These are phyloP conservation scores for Mucor mucedo DNA, from an alignment of 371 early-diverging fungal species.

Conservation along the genomic window DNA sequence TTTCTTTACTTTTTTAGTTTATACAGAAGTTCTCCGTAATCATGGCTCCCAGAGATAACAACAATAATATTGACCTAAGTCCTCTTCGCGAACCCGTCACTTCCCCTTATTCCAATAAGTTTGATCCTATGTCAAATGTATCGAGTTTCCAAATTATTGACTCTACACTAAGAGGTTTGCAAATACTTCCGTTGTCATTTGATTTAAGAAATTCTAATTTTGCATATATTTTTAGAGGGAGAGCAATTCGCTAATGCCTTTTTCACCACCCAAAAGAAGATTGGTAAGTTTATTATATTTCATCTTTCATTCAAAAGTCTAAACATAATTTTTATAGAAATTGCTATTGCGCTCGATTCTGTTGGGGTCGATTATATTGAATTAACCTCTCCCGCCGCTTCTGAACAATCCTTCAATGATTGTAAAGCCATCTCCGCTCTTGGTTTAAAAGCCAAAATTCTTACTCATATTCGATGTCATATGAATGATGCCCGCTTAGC, in stretches of 20 bases:
- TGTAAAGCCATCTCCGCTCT: slow-evolving; percentile 87
- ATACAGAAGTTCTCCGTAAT: background rate
- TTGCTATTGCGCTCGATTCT: slow-evolving; percentile 94
- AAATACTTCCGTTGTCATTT: slow-evolving; percentile 63
- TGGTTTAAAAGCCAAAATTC: slow-evolving; percentile 94
- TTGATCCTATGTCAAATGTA: slow-evolving; percentile 83
- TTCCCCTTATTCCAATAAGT: slow-evolving; percentile 62
- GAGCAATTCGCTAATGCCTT: slow-evolving; percentile 98
- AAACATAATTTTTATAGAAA: slow-evolving; percentile 52
- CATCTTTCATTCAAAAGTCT: too few relatives aligned
- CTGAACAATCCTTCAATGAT: slow-evolving; percentile 91
- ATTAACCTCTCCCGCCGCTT: slow-evolving; percentile 94
- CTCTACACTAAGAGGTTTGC: slow-evolving; percentile 86
- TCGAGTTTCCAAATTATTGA: slow-evolving; percentile 95
- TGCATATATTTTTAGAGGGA: slow-evolving; percentile 69
- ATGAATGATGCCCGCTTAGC: slow-evolving; percentile 97
- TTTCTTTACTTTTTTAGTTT: slow-evolving; percentile 1
- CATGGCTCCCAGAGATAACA: slow-evolving; percentile 16
- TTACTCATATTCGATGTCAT: slow-evolving; percentile 95
- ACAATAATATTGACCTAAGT: slow-evolving; percentile 7
- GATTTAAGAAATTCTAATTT: slow-evolving; percentile 78
- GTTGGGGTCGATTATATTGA: slow-evolving; percentile 98
- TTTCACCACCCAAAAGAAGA: slow-evolving; percentile 93
- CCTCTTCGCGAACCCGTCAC: slow-evolving; percentile 25
- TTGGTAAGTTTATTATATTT: slow-evolving; percentile 64